Evolutionary conservation across 768 basidiomycete species (phyloP), one percentile per base, ranked within the genome.

Genomic region (Rhodotorula graminis): DNA sequence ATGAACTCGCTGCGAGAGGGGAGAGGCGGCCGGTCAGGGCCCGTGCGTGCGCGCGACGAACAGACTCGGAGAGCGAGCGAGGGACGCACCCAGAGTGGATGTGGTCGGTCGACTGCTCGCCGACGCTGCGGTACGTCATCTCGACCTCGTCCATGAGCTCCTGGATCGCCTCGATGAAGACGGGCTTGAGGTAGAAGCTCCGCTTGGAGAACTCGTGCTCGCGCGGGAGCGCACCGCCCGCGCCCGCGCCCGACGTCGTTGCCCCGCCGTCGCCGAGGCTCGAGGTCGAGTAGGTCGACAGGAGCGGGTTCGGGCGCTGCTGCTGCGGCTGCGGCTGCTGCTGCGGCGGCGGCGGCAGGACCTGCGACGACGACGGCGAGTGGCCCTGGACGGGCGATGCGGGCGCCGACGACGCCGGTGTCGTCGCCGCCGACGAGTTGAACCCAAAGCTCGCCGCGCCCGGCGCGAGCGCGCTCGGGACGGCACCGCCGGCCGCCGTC

Each of bases 141-240:
- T 96, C 94, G 50, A 99, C 84, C 81, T 99, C 96, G 76, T 96
- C 93, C 58, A 96, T 85, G 27, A 97, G 91, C 79, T 97, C 95
- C 79, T 95, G 90, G 64, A 99, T 94, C 14, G 93, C 96, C 81
- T 96, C 93, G 85, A 97, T 92, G 66, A 99, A 84, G 1, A 96
- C 89, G 5, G 95, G 95, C 82, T 94, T 96, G 64, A 98, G 80
- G 49, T 67, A 67, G 56, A 64, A 68, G 57, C 75, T 77, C 59
- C 80, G 78, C 62, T 70, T 77, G 73, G 78, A 80, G 59, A 82
- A 81, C 25, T 81, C 81, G 11, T 80, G 80, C 18, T 77, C 72
- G 5, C 76, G 75, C 64, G 67, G 61, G 40, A 53, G n/a, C 64
- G 44, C n/a, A n/a, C n/a, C n/a, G n/a, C n/a, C n/a, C n/a, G n/a